phyloP scores from a whole-genome alignment of 2,329 filamentous ascomycete species.

The Fusarium euwallaceae region DNA sequence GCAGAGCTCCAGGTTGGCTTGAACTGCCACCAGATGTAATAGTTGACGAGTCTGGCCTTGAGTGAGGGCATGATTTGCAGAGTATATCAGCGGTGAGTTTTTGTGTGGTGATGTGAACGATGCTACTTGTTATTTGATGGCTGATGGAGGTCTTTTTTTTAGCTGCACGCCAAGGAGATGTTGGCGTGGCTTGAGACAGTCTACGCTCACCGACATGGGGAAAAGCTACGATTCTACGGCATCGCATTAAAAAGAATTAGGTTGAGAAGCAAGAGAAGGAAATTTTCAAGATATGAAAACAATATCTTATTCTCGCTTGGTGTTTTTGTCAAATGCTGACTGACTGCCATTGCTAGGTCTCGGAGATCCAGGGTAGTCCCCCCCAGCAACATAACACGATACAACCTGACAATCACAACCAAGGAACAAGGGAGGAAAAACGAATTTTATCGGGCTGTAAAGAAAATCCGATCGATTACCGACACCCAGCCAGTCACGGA shows the following conservation, averaged over 20 bases:
- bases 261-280: not conserved
- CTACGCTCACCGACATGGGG: not conserved
- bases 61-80: conserved; percentile 44
- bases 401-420: not conserved
- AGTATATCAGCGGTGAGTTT: not conserved
- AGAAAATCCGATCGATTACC: conserved; percentile 26
- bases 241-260: not conserved
- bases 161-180: not conserved
- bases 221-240: not conserved
- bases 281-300: not conserved
- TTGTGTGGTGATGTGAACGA: not conserved
- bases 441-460: conserved; percentile 1
- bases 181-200: not conserved
- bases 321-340: not conserved
- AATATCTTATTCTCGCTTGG: not conserved
- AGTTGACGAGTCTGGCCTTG: conserved; percentile 45
- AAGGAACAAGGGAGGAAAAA: not conserved
- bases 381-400: not conserved
- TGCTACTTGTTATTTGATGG: not conserved
- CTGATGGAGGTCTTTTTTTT: not conserved
- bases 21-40: conserved; percentile 45
- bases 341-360: conserved; percentile 4
- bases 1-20: conserved; percentile 46
- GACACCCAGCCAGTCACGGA: not conserved
- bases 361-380: conserved; percentile 10